Base-by-base conservation (phyloP, 2,329 filamentous ascomycete species). In the Karstenula rhodostoma region DNA sequence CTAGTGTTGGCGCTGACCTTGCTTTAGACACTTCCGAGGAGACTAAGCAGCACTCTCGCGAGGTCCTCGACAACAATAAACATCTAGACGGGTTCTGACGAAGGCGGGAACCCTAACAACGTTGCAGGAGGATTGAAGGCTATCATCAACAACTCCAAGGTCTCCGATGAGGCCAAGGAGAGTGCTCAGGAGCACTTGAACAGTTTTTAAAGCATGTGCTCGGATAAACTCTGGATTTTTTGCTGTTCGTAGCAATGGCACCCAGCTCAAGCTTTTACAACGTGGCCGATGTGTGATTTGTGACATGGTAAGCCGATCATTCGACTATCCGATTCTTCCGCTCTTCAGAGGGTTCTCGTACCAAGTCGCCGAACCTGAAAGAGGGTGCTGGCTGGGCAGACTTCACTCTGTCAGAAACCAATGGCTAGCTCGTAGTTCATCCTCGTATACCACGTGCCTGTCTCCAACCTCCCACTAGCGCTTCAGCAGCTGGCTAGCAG, bases 161-260 rank as follows among this genome's bases (percentile, higher is more conserved):
- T 83, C 4, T 85, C 84, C 0, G 81, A 85, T 0, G 84, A 86
- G 73, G 84, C 84, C 4, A 87, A 87, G 79, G 64, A 85, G 70
- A 80, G 78, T 7, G 85, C 83, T n/a, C 78, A 85, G 78, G 79
- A 86, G 69, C 79, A 82, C 43, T 79, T 86, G 17, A 72, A 84
- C 44, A 65, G 80, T 44, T 80, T 83, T 78, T 48, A 63, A 37
- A 57, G 48, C 19, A 3, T 23, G 19, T 22, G n/a, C n/a, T 23
- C 17, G 8, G n/a, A 43, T 7, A 43, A 10, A 44, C n/a, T 17
- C 6, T 8, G 19, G 9, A 44, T 5, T 2, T n/a, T 44, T 9
- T 9, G 19, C 42, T 22, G 10, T 44, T 44, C 8, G 19, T 44
- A 44, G 12, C 9, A 23, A 44, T 43, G n/a, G 7, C 6, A 44